A percentile compares a stretch with the other conserved stretches of the same genome.
Conservation (phyloP, 495 filamentous ascomycete genomes). For the Hypoxylon fuscum region DNA sequence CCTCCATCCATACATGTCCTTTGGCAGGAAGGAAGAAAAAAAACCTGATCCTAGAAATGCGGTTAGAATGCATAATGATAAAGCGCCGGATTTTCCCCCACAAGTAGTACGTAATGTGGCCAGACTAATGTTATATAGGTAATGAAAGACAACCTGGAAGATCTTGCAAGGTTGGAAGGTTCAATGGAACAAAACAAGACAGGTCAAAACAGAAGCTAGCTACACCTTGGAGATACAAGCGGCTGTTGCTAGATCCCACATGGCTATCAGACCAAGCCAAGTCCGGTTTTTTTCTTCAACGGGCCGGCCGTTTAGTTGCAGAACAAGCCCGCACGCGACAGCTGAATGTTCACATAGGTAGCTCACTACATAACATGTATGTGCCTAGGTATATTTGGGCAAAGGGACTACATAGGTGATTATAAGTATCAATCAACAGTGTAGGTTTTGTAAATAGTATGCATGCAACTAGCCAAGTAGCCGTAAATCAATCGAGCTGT, state of each 20-base stretch:
- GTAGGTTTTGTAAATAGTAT: not conserved
- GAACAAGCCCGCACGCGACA: constrained; percentile 23
- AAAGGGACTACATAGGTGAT: not conserved
- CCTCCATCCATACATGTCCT: too few relatives aligned
- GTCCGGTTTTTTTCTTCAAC: constrained; percentile 27
- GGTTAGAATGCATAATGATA: too few relatives aligned
- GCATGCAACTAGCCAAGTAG: constrained; percentile 5
- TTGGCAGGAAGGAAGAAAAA: too few relatives aligned
- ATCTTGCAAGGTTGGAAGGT: not conserved
- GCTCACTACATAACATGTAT: constrained; percentile 1
- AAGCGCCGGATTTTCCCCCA: too few relatives aligned
- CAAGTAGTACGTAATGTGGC: not conserved
- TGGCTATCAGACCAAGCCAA: constrained; percentile 22
- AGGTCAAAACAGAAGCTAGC: not conserved
- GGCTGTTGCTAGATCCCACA: constrained; percentile 13
- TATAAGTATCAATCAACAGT: constrained; percentile 6
- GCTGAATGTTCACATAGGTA: constrained; percentile 9
- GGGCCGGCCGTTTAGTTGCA: constrained; percentile 33
- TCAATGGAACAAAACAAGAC: not conserved
- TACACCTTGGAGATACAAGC: not conserved
- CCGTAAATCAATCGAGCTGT: constrained; percentile 12
- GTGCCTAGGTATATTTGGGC: constrained; percentile 1
- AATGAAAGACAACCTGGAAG: too few relatives aligned
- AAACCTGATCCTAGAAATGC: too few relatives aligned
- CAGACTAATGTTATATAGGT: not conserved